Percentiles rank a stretch among this genome's conserved stretches.
phyloP scores from a whole-genome alignment of 1,284 basidiomycete genomes.

The Takashimella koratensis region DNA sequence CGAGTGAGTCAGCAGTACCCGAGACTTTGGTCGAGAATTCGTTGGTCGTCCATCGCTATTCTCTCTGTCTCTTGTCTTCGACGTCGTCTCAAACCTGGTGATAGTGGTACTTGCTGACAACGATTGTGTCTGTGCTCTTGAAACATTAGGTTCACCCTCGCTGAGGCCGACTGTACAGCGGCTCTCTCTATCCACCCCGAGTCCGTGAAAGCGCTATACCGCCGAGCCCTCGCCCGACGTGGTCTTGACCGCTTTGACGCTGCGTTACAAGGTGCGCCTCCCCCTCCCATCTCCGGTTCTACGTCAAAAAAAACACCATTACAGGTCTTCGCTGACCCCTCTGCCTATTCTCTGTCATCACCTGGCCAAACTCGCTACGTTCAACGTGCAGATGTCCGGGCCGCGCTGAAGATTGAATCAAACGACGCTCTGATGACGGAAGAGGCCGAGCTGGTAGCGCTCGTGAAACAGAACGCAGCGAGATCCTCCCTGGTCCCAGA shows the following conservation, averaged over 20 bases:
- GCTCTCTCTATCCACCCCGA: conserved; percentile 23
- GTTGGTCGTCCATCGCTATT: too few species aligned
- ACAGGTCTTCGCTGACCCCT: not conserved
- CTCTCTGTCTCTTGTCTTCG: too few species aligned
- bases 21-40: too few species aligned
- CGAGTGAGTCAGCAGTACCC: conserved; percentile 42
- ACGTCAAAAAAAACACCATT: too few species aligned
- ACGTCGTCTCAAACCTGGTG: not conserved
- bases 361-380: not conserved
- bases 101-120: not conserved
- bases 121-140: not conserved
- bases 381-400: conserved; percentile 24
- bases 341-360: not conserved
- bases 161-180: conserved; percentile 42
- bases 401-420: conserved; percentile 12
- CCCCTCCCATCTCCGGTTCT: too few species aligned
- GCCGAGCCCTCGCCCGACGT: conserved; percentile 39
- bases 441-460: conserved; percentile 24
- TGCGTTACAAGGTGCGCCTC: conserved; percentile 28
- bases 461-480: conserved; percentile 6
- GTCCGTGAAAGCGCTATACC: conserved; percentile 45
- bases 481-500: not conserved
- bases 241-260: conserved; percentile 23
- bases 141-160: conserved; percentile 36
- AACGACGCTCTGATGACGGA: conserved; percentile 35